These are phyloP conservation scores for Rhodotorula taiwanensis DNA, from an alignment of 768 basidiomycete species.

Conservation along the genomic window DNA sequence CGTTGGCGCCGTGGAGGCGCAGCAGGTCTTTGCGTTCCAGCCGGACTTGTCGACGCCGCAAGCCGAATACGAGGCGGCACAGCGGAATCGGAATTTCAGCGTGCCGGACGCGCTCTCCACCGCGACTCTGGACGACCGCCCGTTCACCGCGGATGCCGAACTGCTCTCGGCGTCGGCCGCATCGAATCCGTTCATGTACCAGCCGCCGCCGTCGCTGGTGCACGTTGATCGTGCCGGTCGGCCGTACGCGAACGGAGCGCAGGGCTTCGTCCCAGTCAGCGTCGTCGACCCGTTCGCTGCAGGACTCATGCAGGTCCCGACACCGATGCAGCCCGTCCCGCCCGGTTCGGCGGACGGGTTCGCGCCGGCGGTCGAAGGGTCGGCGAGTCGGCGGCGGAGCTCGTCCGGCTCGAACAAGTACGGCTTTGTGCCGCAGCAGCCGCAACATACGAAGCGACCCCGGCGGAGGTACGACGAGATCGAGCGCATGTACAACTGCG, in stretches of 20 bases:
- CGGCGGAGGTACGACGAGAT: slow-evolving; percentile 67
- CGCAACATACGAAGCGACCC: slow-evolving; percentile 44
- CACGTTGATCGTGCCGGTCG: not conserved
- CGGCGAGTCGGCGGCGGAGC: not conserved
- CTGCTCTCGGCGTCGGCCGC: not conserved
- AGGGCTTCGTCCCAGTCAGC: slow-evolving; percentile 2
- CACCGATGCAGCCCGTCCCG: not conserved
- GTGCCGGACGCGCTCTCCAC: slow-evolving; percentile 7
- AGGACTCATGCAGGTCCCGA: not conserved
- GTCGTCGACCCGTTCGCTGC: not conserved
- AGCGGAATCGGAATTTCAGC: slow-evolving; percentile 7
- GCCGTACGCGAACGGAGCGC: not conserved
- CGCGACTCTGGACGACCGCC: not conserved
- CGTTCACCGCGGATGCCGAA: not conserved
- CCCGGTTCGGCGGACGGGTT: too few relatives aligned
- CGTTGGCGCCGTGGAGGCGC: not conserved
- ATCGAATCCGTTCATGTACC: slow-evolving; percentile 28
- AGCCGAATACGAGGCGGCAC: not conserved
- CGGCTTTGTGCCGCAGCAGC: slow-evolving; percentile 28
- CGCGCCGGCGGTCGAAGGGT: too few relatives aligned
- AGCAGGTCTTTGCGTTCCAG: slow-evolving; percentile 10
- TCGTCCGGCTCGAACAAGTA: slow-evolving; percentile 3
- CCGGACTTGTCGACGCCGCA: slow-evolving; percentile 5
- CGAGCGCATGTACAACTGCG: slow-evolving; percentile 83
- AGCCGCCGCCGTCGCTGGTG: slow-evolving; percentile 7